Evolutionary conservation across 192 early-diverging fungal genomes (phyloP), one percentile per base, ranked within the genome.

Genomic region (Phlyctochytrium arcticum): DNA sequence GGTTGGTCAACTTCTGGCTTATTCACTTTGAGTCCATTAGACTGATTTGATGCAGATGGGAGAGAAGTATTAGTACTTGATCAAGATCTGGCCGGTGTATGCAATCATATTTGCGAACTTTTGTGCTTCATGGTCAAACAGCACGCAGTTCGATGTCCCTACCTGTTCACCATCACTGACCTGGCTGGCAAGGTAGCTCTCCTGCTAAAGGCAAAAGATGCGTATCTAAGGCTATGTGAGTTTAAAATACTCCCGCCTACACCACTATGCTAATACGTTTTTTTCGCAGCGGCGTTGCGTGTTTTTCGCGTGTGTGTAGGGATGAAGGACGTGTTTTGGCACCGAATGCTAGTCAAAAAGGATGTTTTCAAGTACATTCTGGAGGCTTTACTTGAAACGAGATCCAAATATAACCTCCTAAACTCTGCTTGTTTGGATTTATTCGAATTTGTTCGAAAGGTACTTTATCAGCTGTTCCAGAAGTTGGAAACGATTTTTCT

Each of bases 381-480:
- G 51, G 74, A 75, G 5, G 66, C 84, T 19, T 80, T 91, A 36
- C 30, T 83, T 10, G 77, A 80, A 21, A 87, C 86, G 2, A 73
- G 86, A 33, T 81, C 85, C 50, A 79, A 77, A 34, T 87, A 94
- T 54, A 96, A 96, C 60, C 71, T 96, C 29, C 61, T 93, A 17
- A 90, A 94, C 56, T 95, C 94, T 5, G 89, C 95, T 1, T 95
- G 90, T 65, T 79, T 95, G 34, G 93, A 95, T 55, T 74, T 98
- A 37, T 88, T 98, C 62, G 89, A 88, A 24, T 90, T 84, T 72
- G 86, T 98, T 55, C 77, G 85, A 19, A 79, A 70, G 47, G 88
- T 89, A 76, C 49, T 60, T 65, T 24, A n/a, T 19, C 0, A 12
- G 39, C 39, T 19, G 1, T 12, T n/a, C 15, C 21, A 0, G 0